Conservation (phyloP, 1,284 basidiomycete species). For the Ustilago vetiveriae region DNA sequence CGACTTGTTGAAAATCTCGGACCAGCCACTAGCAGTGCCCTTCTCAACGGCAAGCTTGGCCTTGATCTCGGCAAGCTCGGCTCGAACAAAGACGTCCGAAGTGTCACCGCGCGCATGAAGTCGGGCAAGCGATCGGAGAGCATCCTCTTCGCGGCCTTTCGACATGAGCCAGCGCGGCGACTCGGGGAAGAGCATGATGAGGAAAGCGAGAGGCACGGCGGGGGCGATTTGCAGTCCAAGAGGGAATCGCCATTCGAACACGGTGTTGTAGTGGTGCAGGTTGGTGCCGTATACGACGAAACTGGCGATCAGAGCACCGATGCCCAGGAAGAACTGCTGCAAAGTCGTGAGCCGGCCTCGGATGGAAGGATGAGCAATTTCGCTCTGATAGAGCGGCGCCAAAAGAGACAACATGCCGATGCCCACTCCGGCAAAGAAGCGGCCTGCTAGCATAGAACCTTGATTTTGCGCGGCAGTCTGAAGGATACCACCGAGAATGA, state of each 20-base stretch:
- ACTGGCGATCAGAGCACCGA: constrained; percentile 69
- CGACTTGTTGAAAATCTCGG: constrained; percentile 71
- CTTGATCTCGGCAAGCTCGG: constrained; percentile 68
- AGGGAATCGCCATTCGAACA: constrained; percentile 72
- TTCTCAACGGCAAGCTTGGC: constrained; percentile 62
- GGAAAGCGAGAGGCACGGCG: constrained; percentile 72
- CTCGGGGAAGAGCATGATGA: constrained; percentile 72
- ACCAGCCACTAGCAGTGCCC: constrained; percentile 65
- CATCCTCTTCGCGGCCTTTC: constrained; percentile 71
- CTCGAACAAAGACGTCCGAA: constrained; percentile 69
- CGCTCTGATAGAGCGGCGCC: constrained; percentile 73
- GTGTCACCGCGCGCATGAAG: constrained; percentile 72
- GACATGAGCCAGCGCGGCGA: constrained; percentile 73
- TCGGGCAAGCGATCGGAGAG: constrained; percentile 69
- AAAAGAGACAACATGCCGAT: constrained; percentile 73
- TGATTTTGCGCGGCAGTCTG: constrained; percentile 72
- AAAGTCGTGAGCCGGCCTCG: constrained; percentile 74
- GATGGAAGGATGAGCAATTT: constrained; percentile 75
- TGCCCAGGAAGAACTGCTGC: constrained; percentile 73
- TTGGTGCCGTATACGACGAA: constrained; percentile 69
- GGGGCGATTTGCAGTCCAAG: constrained; percentile 69
- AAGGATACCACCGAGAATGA: constrained; percentile 72
- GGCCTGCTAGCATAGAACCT: constrained; percentile 74
- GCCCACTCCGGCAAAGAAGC: constrained; percentile 72
- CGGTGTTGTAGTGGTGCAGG: constrained; percentile 56